These are phyloP conservation scores for Psophocarpus tetragonolobus DNA, from an alignment of 306 rosid species.

Conservation along the genomic window DNA sequence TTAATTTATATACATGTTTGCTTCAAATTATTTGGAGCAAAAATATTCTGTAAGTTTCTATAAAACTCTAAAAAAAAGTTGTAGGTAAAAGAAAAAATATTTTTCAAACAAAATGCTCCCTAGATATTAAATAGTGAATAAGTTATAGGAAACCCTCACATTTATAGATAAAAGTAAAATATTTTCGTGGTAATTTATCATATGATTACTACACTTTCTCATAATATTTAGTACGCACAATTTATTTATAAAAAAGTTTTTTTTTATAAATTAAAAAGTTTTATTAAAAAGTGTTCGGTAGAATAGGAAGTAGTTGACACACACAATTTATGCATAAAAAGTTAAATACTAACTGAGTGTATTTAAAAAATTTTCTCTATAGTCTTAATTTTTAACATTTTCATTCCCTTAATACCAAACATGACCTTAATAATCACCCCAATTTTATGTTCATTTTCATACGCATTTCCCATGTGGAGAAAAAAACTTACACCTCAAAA, in stretches of 20 bases:
- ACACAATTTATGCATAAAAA: neutral
- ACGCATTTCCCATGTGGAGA: no score
- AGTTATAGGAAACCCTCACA: neutral
- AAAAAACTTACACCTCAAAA: neutral
- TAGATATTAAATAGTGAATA: neutral
- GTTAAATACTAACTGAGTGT: neutral
- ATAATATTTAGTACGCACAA: neutral
- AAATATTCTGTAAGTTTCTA: neutral
- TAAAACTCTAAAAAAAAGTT: neutral
- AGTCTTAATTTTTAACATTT: neutral
- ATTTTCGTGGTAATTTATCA: neutral
- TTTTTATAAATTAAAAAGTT: no score
- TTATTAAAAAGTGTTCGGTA: no score
- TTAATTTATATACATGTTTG: neutral
- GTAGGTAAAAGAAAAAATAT: neutral
- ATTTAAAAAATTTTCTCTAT: neutral
- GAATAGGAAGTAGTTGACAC: no score
- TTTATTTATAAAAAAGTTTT: neutral
- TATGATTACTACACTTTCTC: neutral
- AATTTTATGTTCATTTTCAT: neutral
- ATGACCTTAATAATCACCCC: neutral
- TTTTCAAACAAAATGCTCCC: neutral
- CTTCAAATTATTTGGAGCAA: neutral
- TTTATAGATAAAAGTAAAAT: neutral
- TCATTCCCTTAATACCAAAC: neutral